Evolutionary conservation across 257 asterid genomes (phyloP), one percentile per base, ranked within the genome.

Genomic region (Solanum arcanum): DNA sequence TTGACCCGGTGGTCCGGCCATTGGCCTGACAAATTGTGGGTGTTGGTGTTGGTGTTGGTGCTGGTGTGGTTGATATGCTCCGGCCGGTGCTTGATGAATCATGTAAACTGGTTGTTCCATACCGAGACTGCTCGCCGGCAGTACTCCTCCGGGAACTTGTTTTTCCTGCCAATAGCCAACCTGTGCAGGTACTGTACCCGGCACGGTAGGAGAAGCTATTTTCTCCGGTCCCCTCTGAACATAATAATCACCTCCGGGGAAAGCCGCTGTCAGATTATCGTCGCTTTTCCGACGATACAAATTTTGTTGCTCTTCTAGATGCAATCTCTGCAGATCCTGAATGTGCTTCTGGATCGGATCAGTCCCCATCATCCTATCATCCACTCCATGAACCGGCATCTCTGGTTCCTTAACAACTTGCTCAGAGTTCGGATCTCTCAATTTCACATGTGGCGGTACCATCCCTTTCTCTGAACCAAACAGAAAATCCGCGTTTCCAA

Each of bases 301-400:
- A 29, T 90, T 92, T 56, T 95, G 97, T 52, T 96, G 97, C 88
- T 95, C 98, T 90, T 94, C 98, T 3, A 97, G 87, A 86, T 94
- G 91, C 85, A 97, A 91, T 91, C 97, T 93, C 93, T 95, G 97
- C 72, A 97, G 92, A 92, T 97, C 98, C 88, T 93, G 98, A 83
- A 97, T 97, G 89, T 97, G 99, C 88, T 97, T 95, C 92, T 95
- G 98, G 91, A 97, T 97, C 92, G 98, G 95, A 92, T 97, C 77
- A 70, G 77, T 70, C 44, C 77, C 77, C 77, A 70, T 70, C 77
- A 70, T 8, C 77, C 77, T 4, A 70, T 70, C 96, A 80, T 93
- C 98, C 86, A 87, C 23, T 84, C 89, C 92, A 49, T 92, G 93
- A 82, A 84, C 87, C 68, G 83, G 88, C 7, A 89, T 47, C 62